These are phyloP conservation scores for Vigna unguiculata DNA, from an alignment of 306 rosid species.

Conservation along the genomic window DNA sequence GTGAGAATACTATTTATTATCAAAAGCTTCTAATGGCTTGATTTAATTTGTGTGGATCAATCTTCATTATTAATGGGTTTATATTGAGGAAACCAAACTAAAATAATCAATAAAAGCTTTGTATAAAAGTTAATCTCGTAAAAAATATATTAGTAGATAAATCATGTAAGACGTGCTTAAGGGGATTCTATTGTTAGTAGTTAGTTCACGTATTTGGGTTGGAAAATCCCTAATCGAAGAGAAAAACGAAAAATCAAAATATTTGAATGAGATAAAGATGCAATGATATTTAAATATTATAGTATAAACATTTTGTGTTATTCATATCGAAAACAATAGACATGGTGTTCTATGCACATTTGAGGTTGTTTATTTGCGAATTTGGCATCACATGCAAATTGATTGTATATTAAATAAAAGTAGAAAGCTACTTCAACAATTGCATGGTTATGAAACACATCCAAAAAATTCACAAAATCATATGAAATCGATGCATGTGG, in stretches of 20 bases:
- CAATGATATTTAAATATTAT: background rate
- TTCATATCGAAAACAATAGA: background rate
- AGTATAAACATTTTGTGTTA: background rate
- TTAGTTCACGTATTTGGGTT: background rate
- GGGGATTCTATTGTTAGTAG: background rate
- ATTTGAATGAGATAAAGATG: too few relatives aligned
- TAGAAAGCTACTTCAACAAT: slow-evolving; percentile 10
- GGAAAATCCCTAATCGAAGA: background rate
- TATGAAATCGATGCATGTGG: too few relatives aligned
- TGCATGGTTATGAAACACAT: background rate
- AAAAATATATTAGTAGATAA: too few relatives aligned
- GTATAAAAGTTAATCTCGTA: too few relatives aligned
- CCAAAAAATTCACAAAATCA: too few relatives aligned
- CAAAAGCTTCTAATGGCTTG: too few relatives aligned
- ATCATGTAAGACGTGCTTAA: background rate
- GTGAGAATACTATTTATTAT: too few relatives aligned
- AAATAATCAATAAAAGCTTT: background rate
- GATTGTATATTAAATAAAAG: slow-evolving; percentile 15
- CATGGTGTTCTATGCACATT: too few relatives aligned
- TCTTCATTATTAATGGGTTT: background rate
- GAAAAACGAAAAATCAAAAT: background rate
- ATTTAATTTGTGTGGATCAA: too few relatives aligned
- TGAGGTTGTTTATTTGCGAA: background rate
- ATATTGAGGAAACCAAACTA: background rate
- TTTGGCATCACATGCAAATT: slow-evolving; percentile 25